Evolutionary conservation across 1,284 basidiomycete genomes (phyloP), one percentile per base, ranked within the genome.

Genomic region (Peniophora sp.): DNA sequence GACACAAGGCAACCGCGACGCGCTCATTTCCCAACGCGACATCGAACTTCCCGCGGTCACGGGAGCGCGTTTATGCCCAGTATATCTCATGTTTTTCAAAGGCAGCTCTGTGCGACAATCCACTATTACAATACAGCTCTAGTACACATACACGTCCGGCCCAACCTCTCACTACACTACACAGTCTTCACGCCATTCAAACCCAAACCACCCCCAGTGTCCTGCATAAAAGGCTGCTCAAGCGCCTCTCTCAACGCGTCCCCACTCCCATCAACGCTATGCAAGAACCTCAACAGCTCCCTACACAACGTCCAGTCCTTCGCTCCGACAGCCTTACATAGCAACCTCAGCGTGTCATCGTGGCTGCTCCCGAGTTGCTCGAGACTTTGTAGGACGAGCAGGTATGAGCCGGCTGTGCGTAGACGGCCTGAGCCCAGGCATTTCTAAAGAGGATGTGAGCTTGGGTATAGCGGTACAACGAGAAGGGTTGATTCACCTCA

Each of bases 361-460:
- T 83, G 83, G 54, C 83, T 80, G 64, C 85, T 88, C 55, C 93
- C 89, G 47, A 92, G 71, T 55, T 94, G 89, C 62, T 98, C 93
- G 47, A 98, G 74, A 55, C 89, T 93, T 65, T 99, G 95, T 52
- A 99, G 70, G 2, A 99, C 92, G 24, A 99, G 75, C 9, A 99
- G 75, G 66, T 97, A 98, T 14, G 91, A 94, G 0, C 86, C 92
- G 0, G 97, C 97, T 1, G 93, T 95, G 59, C 91, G 90, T 55
- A 95, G 73, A 12, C 86, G 79, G 24, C 85, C 81, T 2, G 82
- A 77, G 0, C 73, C 66, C 41, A 99, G 72, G 63, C 95, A 98
- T 36, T 77, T 79, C 89, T 93, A 54, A 34, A 32, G 22, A 50
- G 20, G 23, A 41, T n/a, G 38, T 20, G 8, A 41, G 38, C 38